These are phyloP conservation scores for Leccinum incarnatum DNA, from an alignment of 768 basidiomycete genomes.

Conservation along the genomic window DNA sequence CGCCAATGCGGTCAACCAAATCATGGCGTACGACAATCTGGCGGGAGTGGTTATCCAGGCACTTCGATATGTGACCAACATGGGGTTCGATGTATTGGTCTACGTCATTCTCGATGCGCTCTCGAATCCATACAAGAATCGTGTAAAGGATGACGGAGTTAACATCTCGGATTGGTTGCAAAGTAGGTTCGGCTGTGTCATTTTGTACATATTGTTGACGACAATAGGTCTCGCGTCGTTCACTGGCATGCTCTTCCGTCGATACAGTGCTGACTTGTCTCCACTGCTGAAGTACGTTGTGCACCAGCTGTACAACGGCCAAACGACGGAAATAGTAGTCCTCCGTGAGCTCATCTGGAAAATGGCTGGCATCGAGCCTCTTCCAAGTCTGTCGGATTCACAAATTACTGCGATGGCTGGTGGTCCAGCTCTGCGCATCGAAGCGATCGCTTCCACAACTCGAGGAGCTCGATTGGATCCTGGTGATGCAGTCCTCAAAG, in stretches of 20 bases:
- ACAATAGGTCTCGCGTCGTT: slow-evolving; percentile 83
- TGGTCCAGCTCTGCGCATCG: slow-evolving; percentile 81
- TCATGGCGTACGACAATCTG: slow-evolving; percentile 95
- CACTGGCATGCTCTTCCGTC: slow-evolving; percentile 86
- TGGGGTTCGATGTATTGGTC: slow-evolving; percentile 92
- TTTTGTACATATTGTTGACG: slow-evolving; percentile 19
- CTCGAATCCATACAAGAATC: slow-evolving; percentile 74
- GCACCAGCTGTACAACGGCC: slow-evolving; percentile 81
- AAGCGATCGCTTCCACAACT: slow-evolving; percentile 77
- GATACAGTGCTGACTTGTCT: slow-evolving; percentile 80
- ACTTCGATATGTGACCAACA: slow-evolving; percentile 81
- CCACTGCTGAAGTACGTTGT: slow-evolving; percentile 88
- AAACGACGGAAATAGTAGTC: slow-evolving; percentile 86
- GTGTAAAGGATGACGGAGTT: slow-evolving; percentile 90
- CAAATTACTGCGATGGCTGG: slow-evolving; percentile 92
- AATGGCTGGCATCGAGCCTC: slow-evolving; percentile 92
- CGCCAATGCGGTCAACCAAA: slow-evolving; percentile 83
- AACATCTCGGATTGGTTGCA: slow-evolving; percentile 90
- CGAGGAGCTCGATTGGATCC: slow-evolving; percentile 75
- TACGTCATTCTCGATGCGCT: slow-evolving; percentile 86
- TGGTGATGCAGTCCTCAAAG: slow-evolving; percentile 59
- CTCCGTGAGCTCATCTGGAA: slow-evolving; percentile 92
- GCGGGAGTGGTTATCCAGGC: slow-evolving; percentile 88
- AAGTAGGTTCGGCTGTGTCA: slow-evolving; percentile 54
- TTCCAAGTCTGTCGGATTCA: slow-evolving; percentile 83